Evolutionary conservation across 1,284 basidiomycete genomes (phyloP).

Genomic region (Cutaneotrichosporon mucoides): DNA sequence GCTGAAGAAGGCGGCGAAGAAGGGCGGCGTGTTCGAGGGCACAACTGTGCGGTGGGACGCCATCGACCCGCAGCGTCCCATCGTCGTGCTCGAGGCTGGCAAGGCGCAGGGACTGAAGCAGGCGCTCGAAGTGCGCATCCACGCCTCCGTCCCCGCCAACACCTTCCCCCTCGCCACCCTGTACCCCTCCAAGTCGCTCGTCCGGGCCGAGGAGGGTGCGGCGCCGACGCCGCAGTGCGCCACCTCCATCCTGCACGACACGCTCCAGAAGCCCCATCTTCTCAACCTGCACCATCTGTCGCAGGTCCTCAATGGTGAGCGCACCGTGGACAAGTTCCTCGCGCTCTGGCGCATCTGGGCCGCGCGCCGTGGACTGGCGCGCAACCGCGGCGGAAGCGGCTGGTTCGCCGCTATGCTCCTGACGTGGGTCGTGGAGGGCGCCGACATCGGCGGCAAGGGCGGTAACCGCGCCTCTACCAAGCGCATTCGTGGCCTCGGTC

Average conservation of each 20-base stretch:
- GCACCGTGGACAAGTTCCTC: constrained; percentile 59
- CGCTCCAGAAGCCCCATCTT: constrained; percentile 63
- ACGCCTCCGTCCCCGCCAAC: constrained; percentile 61
- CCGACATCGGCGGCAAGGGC: constrained; percentile 52
- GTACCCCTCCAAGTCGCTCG: constrained; percentile 69
- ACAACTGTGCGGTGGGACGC: constrained; percentile 60
- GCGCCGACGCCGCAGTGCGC: constrained; percentile 66
- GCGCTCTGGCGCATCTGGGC: constrained; percentile 85
- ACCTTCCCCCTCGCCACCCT: constrained; percentile 64
- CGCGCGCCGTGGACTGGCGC: constrained; percentile 70
- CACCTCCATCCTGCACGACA: constrained; percentile 63
- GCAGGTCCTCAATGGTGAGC: constrained; percentile 62
- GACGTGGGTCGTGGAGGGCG: constrained; percentile 67
- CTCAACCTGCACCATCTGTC: constrained; percentile 65
- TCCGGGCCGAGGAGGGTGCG: constrained; percentile 51
- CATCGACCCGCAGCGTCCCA: constrained; percentile 54
- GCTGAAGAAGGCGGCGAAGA: constrained; percentile 53
- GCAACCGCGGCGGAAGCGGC: constrained; percentile 59
- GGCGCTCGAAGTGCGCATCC: constrained; percentile 66
- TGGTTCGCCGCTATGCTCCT: constrained; percentile 68
- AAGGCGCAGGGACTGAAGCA: constrained; percentile 59
- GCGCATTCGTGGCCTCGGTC: constrained; percentile 52
- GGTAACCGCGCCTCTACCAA: constrained; percentile 29
- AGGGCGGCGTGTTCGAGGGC: constrained; percentile 62
- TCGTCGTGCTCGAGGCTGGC: constrained; percentile 20